A percentile compares a stretch with the other conserved stretches of the same genome.
Evolutionary conservation across 306 rosid species (phyloP).

Genomic region (Gastrolobium bilobum): DNA sequence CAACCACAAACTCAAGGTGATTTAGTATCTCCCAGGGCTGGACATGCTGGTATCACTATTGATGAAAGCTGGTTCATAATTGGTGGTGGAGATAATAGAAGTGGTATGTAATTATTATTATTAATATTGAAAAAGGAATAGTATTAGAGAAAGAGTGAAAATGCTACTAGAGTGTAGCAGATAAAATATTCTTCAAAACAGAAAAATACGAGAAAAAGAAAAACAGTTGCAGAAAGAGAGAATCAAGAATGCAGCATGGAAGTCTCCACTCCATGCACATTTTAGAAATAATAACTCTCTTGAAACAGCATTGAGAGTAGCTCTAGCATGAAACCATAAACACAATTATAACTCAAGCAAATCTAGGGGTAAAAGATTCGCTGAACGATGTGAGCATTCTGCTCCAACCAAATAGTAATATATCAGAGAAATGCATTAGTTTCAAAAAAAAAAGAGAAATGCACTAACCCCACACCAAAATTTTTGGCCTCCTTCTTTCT

Average conservation of each 20-base stretch:
- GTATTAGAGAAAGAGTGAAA: constrained; percentile 21
- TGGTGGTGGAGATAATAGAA: constrained; percentile 97
- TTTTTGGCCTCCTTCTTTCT: constrained; percentile 34
- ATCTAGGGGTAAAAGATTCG: constrained; percentile 16
- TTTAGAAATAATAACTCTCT: constrained; percentile 31
- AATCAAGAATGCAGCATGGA: constrained; percentile 27
- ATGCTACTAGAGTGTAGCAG: constrained; percentile 25
- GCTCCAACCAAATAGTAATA: constrained; percentile 32
- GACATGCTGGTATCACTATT: constrained; percentile 87
- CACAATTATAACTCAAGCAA: constrained; percentile 21
- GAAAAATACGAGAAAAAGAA: constrained; percentile 28
- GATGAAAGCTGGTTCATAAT: constrained; percentile 88
- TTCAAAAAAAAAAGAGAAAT: too few relatives aligned
- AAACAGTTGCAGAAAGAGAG: constrained; percentile 5
- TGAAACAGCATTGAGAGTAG: constrained; percentile 18
- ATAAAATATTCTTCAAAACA: constrained; percentile 26
- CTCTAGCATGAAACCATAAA: constrained; percentile 19
- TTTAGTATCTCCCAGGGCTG: constrained; percentile 88
- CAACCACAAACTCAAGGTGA: constrained; percentile 91
- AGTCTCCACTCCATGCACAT: constrained; percentile 37
- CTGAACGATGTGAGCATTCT: constrained; percentile 16
- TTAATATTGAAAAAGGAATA: constrained; percentile 19
- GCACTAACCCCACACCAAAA: constrained; percentile 24
- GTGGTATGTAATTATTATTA: constrained; percentile 61
- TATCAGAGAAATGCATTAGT: constrained; percentile 34